Conservation (phyloP, 2,329 filamentous ascomycete species). For the Huntiella savannae region DNA sequence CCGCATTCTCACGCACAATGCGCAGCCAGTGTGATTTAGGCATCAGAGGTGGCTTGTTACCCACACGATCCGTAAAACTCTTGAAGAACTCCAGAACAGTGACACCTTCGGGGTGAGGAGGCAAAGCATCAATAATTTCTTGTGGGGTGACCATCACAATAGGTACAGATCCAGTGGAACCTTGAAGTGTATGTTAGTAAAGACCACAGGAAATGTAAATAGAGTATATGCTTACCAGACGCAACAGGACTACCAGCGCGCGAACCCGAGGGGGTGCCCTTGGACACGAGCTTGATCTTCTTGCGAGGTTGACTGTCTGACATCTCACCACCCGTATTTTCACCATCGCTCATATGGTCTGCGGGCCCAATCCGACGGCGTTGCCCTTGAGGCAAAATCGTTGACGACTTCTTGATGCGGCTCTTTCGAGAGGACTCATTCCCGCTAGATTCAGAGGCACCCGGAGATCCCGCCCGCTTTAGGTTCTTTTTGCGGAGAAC, state of each 20-base stretch:
- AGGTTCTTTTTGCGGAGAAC: slow-evolving; percentile 42
- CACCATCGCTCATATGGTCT: slow-evolving; percentile 51
- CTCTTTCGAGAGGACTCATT: slow-evolving; percentile 69
- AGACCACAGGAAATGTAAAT: neutral
- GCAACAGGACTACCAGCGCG: slow-evolving; percentile 39
- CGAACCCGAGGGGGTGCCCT: slow-evolving; percentile 35
- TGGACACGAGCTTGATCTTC: slow-evolving; percentile 33
- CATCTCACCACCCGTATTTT: slow-evolving; percentile 50
- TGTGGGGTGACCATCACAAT: slow-evolving; percentile 23
- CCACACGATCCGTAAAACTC: slow-evolving; percentile 33
- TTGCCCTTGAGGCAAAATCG: slow-evolving; percentile 18
- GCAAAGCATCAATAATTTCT: slow-evolving; percentile 36
- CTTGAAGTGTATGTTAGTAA: slow-evolving; percentile 4
- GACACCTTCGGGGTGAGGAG: slow-evolving; percentile 31
- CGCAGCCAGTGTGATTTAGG: slow-evolving; percentile 36
- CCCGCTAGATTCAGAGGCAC: slow-evolving; percentile 76
- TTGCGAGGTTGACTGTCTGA: slow-evolving; percentile 33
- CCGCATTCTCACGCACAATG: slow-evolving; percentile 35
- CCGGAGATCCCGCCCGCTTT: slow-evolving; percentile 73
- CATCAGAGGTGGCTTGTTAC: slow-evolving; percentile 31
- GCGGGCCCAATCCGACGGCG: slow-evolving; percentile 25
- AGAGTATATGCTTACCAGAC: slow-evolving; percentile 18
- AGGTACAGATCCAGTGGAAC: slow-evolving; percentile 18
- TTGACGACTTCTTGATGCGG: slow-evolving; percentile 35
- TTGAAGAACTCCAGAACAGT: slow-evolving; percentile 34